Conservation (phyloP, 2,329 filamentous ascomycete species). For the Catunica adiposa region DNA sequence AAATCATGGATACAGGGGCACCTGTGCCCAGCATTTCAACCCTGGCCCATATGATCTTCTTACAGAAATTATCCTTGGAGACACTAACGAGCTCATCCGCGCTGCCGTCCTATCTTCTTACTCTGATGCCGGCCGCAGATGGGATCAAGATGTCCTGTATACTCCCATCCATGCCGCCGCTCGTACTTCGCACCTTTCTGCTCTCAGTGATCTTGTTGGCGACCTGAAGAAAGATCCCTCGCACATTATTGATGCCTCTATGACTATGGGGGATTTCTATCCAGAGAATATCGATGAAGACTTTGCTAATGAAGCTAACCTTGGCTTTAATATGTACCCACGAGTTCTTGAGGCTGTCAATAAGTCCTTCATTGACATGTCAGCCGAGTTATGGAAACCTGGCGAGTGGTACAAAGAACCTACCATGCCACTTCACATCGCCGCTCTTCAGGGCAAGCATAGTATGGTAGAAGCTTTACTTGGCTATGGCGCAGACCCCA, state of each 20-base stretch:
- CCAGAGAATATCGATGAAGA: not conserved
- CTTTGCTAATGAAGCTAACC: not conserved
- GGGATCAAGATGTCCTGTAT: not conserved
- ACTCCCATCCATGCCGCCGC: slow-evolving; percentile 1
- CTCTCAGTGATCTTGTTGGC: not conserved
- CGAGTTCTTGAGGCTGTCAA: not conserved
- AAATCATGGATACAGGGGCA: not conserved
- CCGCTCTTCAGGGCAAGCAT: not conserved
- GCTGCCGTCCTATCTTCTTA: not conserved
- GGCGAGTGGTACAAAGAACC: not conserved
- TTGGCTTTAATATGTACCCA: not conserved
- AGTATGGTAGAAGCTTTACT: not conserved
- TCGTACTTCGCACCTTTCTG: not conserved
- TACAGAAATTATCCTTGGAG: not conserved
- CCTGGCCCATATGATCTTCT: not conserved
- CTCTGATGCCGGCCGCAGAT: not conserved
- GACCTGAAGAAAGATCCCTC: not conserved
- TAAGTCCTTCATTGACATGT: not conserved
- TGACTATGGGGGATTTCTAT: not conserved
- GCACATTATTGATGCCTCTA: no score
- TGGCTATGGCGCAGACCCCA: not conserved
- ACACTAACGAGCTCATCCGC: not conserved
- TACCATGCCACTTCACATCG: slow-evolving; percentile 5
- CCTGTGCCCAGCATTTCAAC: not conserved
- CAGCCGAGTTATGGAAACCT: not conserved